A percentile compares a stretch with the other conserved stretches of the same genome.
Evolutionary conservation across 2,329 filamentous ascomycete species (phyloP).

Genomic region (Parafenestella ontariensis): DNA sequence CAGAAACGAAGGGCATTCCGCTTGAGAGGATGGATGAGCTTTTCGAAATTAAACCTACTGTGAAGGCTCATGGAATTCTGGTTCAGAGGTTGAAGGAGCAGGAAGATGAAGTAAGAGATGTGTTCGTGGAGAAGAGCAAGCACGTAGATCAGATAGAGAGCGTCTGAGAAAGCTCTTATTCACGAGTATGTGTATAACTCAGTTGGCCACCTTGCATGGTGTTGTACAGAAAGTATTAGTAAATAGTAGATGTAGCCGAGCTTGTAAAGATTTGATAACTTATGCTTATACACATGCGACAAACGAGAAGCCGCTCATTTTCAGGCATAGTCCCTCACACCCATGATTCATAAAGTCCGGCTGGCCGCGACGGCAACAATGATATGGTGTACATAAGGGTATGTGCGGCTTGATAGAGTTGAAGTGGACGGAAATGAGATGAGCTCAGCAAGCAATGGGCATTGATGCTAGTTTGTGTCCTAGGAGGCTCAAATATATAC

Average conservation of each 20-base stretch:
- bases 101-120: slow-evolving; percentile 39
- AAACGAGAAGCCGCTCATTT: no score
- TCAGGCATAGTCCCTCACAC: no score
- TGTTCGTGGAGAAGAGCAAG: slow-evolving; percentile 3
- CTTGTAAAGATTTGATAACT: not conserved
- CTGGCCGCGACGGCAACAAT: no score
- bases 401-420: no score
- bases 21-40: slow-evolving; percentile 58
- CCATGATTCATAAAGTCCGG: no score
- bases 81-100: slow-evolving; percentile 47
- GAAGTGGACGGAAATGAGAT: no score
- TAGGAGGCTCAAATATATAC: not conserved
- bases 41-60: slow-evolving; percentile 54
- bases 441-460: no score
- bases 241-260: no score
- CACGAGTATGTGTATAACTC: not conserved
- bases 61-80: slow-evolving; percentile 50
- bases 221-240: not conserved
- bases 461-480: no score
- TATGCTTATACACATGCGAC: no score
- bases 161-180: not conserved
- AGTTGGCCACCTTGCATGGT: not conserved
- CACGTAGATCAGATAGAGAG: slow-evolving; percentile 1
- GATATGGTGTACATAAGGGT: no score
- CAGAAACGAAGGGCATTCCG: slow-evolving; percentile 56